Evolutionary conservation across 345 rosid species (phyloP).

Genomic region (Gossypium raimondii): DNA sequence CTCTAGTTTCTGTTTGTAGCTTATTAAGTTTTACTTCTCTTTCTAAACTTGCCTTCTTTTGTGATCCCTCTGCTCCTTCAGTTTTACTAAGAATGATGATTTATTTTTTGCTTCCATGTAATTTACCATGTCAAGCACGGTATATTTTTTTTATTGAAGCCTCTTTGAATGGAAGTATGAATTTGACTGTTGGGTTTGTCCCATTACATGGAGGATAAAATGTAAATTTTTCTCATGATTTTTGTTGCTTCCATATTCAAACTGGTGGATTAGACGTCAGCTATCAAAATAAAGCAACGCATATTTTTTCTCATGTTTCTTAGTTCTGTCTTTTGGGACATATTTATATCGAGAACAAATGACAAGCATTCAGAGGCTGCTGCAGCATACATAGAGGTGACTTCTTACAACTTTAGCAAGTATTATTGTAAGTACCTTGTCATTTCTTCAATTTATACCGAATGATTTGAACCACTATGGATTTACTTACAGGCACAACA

Average conservation of each 20-base stretch:
- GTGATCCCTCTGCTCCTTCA: neutral
- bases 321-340: neutral
- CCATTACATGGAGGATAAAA: neutral
- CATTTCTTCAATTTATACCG: neutral
- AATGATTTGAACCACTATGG: conserved; percentile 3
- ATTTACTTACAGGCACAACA: conserved; percentile 59
- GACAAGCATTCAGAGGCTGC: too few relatives aligned
- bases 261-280: neutral
- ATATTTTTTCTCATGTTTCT: neutral
- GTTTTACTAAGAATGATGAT: neutral
- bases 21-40: neutral
- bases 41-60: neutral
- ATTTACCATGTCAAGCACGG: neutral
- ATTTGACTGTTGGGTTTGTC: neutral
- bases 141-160: neutral
- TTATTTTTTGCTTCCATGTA: neutral
- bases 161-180: neutral
- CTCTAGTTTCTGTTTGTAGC: neutral
- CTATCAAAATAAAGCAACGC: neutral
- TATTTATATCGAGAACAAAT: too few relatives aligned
- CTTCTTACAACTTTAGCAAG: conserved; percentile 10
- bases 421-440: neutral
- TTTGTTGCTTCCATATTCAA: neutral
- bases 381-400: conserved; percentile 39
- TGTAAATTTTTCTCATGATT: neutral